These are phyloP conservation scores for Tulasnella sp. DNA, from an alignment of 768 basidiomycete species.

Conservation along the genomic window DNA sequence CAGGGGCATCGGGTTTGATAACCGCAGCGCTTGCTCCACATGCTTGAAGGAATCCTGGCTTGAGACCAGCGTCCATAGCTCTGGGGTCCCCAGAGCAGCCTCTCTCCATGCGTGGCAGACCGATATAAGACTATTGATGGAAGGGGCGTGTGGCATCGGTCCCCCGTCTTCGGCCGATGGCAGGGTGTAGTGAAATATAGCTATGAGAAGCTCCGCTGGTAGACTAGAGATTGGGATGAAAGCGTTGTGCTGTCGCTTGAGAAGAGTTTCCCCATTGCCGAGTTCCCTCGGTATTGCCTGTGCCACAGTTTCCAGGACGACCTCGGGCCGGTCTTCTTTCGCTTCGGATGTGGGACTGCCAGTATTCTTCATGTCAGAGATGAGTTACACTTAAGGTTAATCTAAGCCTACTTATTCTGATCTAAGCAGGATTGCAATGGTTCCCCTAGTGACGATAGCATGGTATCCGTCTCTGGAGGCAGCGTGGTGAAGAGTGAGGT, in stretches of 20 bases:
- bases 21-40: neutral
- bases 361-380: no score
- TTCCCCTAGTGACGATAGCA: no score
- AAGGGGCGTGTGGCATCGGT: neutral
- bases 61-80: neutral
- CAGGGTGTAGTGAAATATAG: neutral
- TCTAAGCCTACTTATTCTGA: no score
- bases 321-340: no score
- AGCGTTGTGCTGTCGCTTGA: neutral
- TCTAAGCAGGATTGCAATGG: no score
- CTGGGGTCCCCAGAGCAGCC: neutral
- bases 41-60: neutral
- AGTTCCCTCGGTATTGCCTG: neutral
- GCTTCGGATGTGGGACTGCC: no score
- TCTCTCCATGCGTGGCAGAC: neutral
- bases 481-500: no score
- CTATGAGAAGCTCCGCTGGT: neutral
- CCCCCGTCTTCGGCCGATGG: neutral
- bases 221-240: neutral
- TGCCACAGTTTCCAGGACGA: neutral
- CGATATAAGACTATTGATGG: neutral
- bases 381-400: no score
- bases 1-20: neutral
- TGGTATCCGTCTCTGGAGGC: no score
- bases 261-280: neutral